phyloP scores from a whole-genome alignment of 116 monocot genomes.

The Papilionanthe hybrid region DNA sequence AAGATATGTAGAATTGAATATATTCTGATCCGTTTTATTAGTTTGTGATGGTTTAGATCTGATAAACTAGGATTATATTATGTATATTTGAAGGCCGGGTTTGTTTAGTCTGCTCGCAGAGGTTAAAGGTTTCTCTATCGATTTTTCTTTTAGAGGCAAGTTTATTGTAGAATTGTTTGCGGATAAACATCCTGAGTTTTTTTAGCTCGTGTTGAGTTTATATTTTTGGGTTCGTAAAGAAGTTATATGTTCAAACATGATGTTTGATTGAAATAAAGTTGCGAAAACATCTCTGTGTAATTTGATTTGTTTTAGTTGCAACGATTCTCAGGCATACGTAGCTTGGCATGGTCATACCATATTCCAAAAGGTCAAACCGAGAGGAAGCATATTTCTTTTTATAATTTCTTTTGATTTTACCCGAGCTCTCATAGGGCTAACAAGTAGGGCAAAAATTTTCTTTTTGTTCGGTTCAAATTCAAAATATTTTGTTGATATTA shows the following conservation, averaged over 20 bases:
- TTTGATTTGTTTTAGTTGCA: no score
- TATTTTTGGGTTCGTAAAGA: not conserved
- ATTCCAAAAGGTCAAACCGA: no score
- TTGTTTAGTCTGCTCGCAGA: not conserved
- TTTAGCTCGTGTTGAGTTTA: not conserved
- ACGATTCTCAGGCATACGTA: no score
- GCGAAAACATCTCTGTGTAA: not conserved
- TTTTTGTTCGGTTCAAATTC: no score
- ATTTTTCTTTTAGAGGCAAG: no score
- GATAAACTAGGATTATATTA: not conserved
- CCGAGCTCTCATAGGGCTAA: no score
- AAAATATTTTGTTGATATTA: no score
- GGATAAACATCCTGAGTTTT: not conserved
- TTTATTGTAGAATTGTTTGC: not conserved
- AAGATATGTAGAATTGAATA: slow-evolving; percentile 1
- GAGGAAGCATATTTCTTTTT: no score
- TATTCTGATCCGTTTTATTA: not conserved
- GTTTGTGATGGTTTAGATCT: not conserved
- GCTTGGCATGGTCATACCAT: no score
- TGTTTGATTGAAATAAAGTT: not conserved
- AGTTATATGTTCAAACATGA: not conserved
- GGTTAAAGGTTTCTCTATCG: not conserved
- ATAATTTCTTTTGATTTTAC: no score
- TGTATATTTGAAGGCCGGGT: not conserved
- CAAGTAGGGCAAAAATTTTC: no score